Evolutionary conservation across 768 basidiomycete species (phyloP).

Genomic region (Coprinopsis strossmayeri): DNA sequence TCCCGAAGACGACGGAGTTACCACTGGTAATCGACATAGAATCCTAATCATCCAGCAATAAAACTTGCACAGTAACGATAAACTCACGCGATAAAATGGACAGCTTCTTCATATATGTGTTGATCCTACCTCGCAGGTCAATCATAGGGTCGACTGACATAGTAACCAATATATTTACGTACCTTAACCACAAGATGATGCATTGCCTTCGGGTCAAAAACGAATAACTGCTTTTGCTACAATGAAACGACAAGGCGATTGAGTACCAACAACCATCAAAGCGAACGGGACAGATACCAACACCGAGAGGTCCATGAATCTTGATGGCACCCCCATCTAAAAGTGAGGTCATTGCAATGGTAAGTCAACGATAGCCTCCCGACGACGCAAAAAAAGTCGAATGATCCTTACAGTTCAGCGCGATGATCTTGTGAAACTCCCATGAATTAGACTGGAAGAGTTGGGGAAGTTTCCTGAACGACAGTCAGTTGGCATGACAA

Average conservation of each 20-base stretch:
- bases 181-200: constrained; percentile 41
- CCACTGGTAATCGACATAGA: constrained; percentile 8
- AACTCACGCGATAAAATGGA: constrained; percentile 20
- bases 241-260: background rate
- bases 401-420: constrained; percentile 23
- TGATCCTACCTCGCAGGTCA: constrained; percentile 20
- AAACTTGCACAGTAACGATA: background rate
- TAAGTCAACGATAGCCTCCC: too few species aligned
- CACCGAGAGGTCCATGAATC: constrained; percentile 29
- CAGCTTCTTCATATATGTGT: constrained; percentile 24
- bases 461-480: constrained; percentile 28
- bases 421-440: constrained; percentile 29
- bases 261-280: background rate
- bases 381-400: too few species aligned
- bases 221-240: constrained; percentile 30
- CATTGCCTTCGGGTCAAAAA: constrained; percentile 39
- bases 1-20: constrained; percentile 13
- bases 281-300: constrained; percentile 12
- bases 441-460: constrained; percentile 27
- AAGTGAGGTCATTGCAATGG: background rate
- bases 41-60: background rate
- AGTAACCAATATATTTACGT: background rate
- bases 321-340: constrained; percentile 28
- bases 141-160: too few species aligned
- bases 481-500: too few species aligned